Evolutionary conservation across 176 grass and related monocot genomes (phyloP), one percentile per base, ranked within the genome.

Genomic region (Ananas comosus): DNA sequence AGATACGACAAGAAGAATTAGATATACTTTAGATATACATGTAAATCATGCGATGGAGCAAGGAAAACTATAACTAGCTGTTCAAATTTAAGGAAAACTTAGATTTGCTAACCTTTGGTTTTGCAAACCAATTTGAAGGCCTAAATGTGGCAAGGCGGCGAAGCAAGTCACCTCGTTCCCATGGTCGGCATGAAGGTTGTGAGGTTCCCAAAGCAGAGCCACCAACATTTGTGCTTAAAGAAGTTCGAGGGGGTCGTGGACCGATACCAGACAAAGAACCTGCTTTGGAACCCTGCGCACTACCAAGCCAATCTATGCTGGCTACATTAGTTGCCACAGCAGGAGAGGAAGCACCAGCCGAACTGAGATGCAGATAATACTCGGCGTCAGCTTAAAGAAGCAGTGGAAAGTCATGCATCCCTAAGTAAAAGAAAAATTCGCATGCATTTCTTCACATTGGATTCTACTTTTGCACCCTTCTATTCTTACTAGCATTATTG

Each of bases 91-190:
- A 68, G 11, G 59, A 75, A 48, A 71, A 68, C 74, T 73, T 29
- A 72, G 49, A 78, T 51, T 49, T 51, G n/a, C 24, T 79, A 67
- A 92, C 94, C 86, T 88, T 92, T 1, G 82, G 86, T 82, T 88
- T 92, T 59, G 94, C 74, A 87, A 71, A 79, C 94, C 94, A 97
- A 64, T 81, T 92, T 76, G 80, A 83, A 78, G 86, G 74, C 59
- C 87, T 97, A 50, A 90, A 92, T 70, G 94, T 92, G 64, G 84
- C 80, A 3, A 97, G 74, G 53, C 94, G 82, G 24, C 74, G 81
- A 85, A 97, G 94, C 28, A 97, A 85, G 74, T 97, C 94, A 59
- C 84, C 86, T 58, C 86, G 81, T 72, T 97, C 94, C 94, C 94
- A 97, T 52, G 94, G 86, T 76, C 94, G 81, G 68, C 94, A 97